phyloP scores from a whole-genome alignment of 78 protist species.

The Pigoraptor vietnamica region DNA sequence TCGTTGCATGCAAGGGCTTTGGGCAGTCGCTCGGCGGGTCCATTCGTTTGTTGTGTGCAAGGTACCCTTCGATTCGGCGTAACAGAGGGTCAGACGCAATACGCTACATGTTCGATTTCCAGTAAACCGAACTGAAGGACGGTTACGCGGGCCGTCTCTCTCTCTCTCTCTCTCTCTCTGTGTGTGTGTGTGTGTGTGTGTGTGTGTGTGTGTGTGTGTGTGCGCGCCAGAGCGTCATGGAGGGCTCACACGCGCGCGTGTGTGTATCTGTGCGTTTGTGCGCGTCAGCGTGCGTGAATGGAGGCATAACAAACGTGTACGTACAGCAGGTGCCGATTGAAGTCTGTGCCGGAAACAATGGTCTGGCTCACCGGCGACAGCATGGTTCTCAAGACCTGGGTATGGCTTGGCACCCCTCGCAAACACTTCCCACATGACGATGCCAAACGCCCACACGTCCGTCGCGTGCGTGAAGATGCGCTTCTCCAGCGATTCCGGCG shows the following conservation, averaged over 20 bases:
- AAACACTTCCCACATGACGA: constrained; percentile 11
- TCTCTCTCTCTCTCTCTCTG: too few species aligned
- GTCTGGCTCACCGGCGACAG: background rate
- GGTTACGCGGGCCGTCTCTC: too few species aligned
- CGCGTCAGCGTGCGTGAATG: too few species aligned
- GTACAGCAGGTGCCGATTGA: background rate
- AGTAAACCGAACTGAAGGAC: background rate
- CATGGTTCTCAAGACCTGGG: background rate
- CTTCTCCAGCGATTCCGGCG: constrained; percentile 19
- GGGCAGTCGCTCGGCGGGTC: background rate
- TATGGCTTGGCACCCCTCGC: background rate
- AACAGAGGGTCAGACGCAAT: background rate
- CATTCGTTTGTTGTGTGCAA: background rate
- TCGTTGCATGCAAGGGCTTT: background rate
- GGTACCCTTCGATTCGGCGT: background rate
- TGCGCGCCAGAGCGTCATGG: too few species aligned
- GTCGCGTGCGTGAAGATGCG: background rate
- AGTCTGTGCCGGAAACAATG: too few species aligned
- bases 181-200: too few species aligned
- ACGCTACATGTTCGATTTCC: background rate
- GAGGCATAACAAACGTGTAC: background rate
- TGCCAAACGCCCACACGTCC: constrained; percentile 30
- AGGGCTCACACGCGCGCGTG: too few species aligned
- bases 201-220: too few species aligned
- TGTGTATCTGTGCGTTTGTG: too few species aligned